Conservation (phyloP, 1,284 basidiomycete genomes). For the Leccinum huronense region DNA sequence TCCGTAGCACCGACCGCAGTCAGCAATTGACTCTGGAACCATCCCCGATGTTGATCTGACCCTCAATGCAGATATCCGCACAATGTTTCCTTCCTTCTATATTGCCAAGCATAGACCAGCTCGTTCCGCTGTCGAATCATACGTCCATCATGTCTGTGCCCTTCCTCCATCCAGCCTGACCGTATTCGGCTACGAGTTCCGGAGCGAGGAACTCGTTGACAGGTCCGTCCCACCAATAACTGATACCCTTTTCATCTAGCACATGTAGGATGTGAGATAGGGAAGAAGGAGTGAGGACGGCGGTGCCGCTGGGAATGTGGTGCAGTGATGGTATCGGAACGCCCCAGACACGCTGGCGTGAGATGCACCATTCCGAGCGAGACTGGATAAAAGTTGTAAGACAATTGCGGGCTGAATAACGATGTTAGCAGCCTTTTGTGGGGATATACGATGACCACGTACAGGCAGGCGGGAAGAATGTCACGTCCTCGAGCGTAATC, state of each 20-base stretch:
- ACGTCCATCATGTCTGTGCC: constrained; percentile 97
- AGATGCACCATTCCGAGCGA: constrained; percentile 99
- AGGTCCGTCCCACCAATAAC: constrained; percentile 91
- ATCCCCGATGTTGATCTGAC: constrained; percentile 98
- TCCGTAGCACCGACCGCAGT: constrained; percentile 68
- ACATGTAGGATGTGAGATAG: constrained; percentile 79
- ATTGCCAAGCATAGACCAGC: constrained; percentile 79
- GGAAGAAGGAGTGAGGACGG: constrained; percentile 66
- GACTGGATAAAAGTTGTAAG: constrained; percentile 83
- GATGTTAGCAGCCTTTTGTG: constrained; percentile 6
- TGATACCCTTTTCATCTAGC: constrained; percentile 70
- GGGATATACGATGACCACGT: constrained; percentile 5
- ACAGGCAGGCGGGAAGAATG: constrained; percentile 81
- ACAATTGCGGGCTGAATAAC: constrained; percentile 68
- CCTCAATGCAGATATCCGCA: constrained; percentile 93
- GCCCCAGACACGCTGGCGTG: constrained; percentile 96
- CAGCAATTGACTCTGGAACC: constrained; percentile 96
- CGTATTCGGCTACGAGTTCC: constrained; percentile 46
- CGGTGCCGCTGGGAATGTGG: constrained; percentile 60
- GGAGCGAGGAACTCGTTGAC: constrained; percentile 81
- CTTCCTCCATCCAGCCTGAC: constrained; percentile 59
- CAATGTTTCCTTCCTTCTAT: constrained; percentile 39
- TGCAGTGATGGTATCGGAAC: constrained; percentile 94
- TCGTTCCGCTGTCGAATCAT: constrained; percentile 98
- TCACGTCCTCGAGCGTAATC: constrained; percentile 67